Percentiles rank a stretch among this genome's conserved stretches.
phyloP scores from a whole-genome alignment of 345 rosid species.

The Anastatica hierochuntica region DNA sequence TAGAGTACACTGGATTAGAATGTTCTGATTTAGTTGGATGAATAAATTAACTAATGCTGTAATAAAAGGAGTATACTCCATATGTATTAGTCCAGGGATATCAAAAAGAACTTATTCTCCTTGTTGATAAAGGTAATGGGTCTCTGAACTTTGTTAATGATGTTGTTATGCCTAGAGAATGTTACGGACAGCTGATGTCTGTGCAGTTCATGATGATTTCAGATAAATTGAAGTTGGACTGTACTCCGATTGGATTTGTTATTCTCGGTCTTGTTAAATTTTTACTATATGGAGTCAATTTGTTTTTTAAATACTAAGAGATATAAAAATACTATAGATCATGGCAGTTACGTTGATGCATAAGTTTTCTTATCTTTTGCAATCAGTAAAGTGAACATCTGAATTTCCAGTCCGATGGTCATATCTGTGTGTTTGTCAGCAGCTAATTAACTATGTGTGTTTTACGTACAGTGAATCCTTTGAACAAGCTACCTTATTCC shows the following conservation, averaged over 20 bases:
- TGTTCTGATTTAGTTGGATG: slow-evolving; percentile 1
- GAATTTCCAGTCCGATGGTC: slow-evolving; percentile 1
- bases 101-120: background rate
- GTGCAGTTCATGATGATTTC: slow-evolving; percentile 5
- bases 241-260: background rate
- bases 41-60: background rate
- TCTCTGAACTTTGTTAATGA: background rate
- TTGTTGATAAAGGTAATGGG: slow-evolving; percentile 8
- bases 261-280: slow-evolving; percentile 1
- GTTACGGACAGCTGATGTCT: slow-evolving; percentile 14
- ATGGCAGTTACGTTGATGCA: background rate
- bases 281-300: background rate
- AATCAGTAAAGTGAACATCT: slow-evolving; percentile 6
- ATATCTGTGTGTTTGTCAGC: slow-evolving; percentile 3
- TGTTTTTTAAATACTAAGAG: background rate
- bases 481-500: slow-evolving; percentile 93
- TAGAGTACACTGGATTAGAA: slow-evolving; percentile 14
- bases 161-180: slow-evolving; percentile 9
- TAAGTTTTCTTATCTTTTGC: slow-evolving; percentile 1
- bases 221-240: background rate
- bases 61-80: background rate
- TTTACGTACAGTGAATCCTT: slow-evolving; percentile 74
- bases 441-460: slow-evolving; percentile 9
- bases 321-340: background rate
- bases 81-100: background rate